Base-by-base conservation (phyloP, 1,284 basidiomycete species). In the Caloboletus firmus region DNA sequence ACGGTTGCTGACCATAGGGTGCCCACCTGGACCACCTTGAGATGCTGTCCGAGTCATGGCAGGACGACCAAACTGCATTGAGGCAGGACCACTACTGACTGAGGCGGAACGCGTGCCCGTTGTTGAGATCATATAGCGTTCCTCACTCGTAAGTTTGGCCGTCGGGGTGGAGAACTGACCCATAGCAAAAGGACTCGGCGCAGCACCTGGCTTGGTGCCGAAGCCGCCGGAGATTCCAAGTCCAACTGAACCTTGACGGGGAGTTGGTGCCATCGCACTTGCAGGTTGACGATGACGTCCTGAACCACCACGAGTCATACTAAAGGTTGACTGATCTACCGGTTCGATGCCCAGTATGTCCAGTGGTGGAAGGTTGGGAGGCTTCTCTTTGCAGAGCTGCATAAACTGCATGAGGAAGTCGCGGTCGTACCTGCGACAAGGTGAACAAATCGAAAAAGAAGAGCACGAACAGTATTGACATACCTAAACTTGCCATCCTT, bases 381-480 rank as follows among this genome's bases (percentile, higher is more conserved):
- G 96, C 74, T 95, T 96, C 74, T 98, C 95, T 72, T 88, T 92
- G 80, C 95, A 99, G 53, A 97, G 78, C 37, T 78, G 77, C 93
- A 98, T 97, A 78, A 99, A 99, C 70, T 99, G 97, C 59, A 99
- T 75, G 31, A 99, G 80, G 84, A 99, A 99, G 42, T 96, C 93
- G 46, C 96, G 93, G 73, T 98, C 95, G 73, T 99, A 99, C 64
- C 95, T 91, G 42, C 10, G 42, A n/a, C 15, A 49, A 52, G 24
- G 24, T 55, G 22, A 58, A 37, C 28, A 64, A 47, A 49, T 22
- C 4, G 24, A 51, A 35, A 39, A 42, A 41, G 18, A 55, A 36
- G 37, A 37, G 18, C 4, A 39, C 2, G 7, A 15, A 13, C 17
- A 12, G 32, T 18, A 11, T 11, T 46, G 18, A 62, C 66, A 56